Base-by-base conservation (phyloP, 2,329 filamentous ascomycete species). In the Talaromyces sp. region DNA sequence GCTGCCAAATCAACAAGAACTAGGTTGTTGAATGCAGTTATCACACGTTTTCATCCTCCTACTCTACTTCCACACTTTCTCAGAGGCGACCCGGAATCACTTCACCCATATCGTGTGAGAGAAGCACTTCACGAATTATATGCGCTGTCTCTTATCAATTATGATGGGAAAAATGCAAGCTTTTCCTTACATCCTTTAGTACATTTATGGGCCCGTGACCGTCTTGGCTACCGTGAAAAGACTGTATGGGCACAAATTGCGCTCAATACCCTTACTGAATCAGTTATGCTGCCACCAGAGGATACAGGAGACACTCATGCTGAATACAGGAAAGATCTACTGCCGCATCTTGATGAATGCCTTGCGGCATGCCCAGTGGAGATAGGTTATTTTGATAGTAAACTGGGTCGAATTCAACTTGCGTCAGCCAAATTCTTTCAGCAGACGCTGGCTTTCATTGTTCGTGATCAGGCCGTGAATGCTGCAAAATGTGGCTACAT, bases 101-200 rank as follows among this genome's bases (percentile, higher is more conserved):
- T 67, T 34, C 19, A 61, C 31, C 43, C 62, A 47, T 40, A 54
- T 27, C 65, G 68, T 25, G 19, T 70, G 11, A 61, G 67, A 29
- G 61, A 64, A 38, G 69, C 67, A 10, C 64, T 71, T 3, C 61
- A 65, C 40, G 64, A 67, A 54, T 61, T 71, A 19, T 43, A 65
- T 13, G 53, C 63, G 17, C 36, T 58, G 40, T 68, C 67, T 56
- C 51, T 71, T 38, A 68, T 71, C 67, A 65, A 63, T 47, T 71
- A 69, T 31, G 65, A 73, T 34, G 69, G 69, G 40, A 67, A 68
- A 17, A 66, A 70, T 40, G 66, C 65, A 45, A 67, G 64, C 27
- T 73, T 69, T 36, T 72, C 68, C 4, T 64, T 76, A 47, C 75
- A 77, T 67, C 76, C 76, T n/a, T 67, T 77, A 22, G 70, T 78